Evolutionary conservation across 371 early-diverging fungal genomes (phyloP), one percentile per base, ranked within the genome.

Genomic region (Mortierella sp.): DNA sequence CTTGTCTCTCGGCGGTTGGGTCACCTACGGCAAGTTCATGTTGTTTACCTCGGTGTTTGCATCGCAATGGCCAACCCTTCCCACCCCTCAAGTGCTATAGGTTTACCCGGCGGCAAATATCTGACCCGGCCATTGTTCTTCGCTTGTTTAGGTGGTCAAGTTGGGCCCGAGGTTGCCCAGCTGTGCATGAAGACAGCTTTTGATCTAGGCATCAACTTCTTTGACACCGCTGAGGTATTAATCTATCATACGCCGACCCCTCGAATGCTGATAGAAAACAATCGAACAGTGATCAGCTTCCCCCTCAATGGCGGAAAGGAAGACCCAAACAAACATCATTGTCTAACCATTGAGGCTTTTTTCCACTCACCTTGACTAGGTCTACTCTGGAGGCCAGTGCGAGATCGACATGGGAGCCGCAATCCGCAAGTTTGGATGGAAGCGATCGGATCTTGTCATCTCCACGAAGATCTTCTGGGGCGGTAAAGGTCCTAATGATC

Each of bases 391-490:
- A 21, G 94, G 94, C n/a, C 86, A 91, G 74, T 88, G 85, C 37
- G 95, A 95, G 69, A 83, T 86, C 34, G 91, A 89, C 63, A 86
- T 95, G 78, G 95, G 95, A 2, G 67, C 85, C 14, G 94, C 92
- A 12, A 85, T 95, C 67, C 85, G 90, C 63, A 80, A 87, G 64
- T 82, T 83, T 56, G 89, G 89, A 0, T 85, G 91, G 82, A 79
- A 83, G 68, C 86, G 95, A 25, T 89, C 88, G 0, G 89, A 90
- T 49, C 87, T 91, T 55, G 92, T 93, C 17, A 85, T 95, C 37
- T 87, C 90, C 9, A 95, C 95, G 63, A 95, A 95, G 74, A 81
- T 95, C 27, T 94, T 92, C 72, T 94, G 92, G 92, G 92, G 90
- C 14, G 90, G 90, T 14, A 89, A 88, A 60, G 89, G 92, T 0